These are phyloP conservation scores for Lactarius psammicola DNA, from an alignment of 768 basidiomycete species.

Conservation along the genomic window DNA sequence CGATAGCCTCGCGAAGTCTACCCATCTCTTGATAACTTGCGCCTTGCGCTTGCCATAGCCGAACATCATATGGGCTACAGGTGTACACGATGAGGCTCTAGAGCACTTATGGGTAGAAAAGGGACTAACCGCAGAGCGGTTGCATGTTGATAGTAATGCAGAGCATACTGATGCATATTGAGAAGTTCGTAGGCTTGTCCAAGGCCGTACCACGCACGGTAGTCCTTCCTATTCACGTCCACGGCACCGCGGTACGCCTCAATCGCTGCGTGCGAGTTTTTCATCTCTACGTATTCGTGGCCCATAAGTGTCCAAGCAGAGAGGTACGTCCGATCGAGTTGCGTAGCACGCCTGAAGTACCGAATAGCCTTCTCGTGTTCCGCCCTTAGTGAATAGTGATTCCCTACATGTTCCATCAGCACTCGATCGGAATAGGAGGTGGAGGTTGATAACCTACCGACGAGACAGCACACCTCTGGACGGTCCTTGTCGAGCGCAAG, in stretches of 20 bases:
- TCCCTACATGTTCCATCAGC: slow-evolving; percentile 54
- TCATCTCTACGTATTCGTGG: slow-evolving; percentile 98
- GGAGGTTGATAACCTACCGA: slow-evolving; percentile 56
- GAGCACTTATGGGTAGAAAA: neutral
- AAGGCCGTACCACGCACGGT: slow-evolving; percentile 97
- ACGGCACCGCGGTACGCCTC: slow-evolving; percentile 96
- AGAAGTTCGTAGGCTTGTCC: slow-evolving; percentile 97
- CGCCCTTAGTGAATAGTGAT: slow-evolving; percentile 89
- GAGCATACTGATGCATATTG: slow-evolving; percentile 94
- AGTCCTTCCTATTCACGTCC: slow-evolving; percentile 95
- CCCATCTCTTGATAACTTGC: slow-evolving; percentile 92
- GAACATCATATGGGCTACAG: slow-evolving; percentile 88
- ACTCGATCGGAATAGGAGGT: neutral
- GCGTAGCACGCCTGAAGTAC: slow-evolving; percentile 93
- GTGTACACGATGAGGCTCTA: slow-evolving; percentile 8
- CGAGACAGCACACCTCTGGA: slow-evolving; percentile 93
- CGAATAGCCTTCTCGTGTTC: slow-evolving; percentile 96
- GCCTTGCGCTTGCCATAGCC: slow-evolving; percentile 94
- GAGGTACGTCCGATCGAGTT: slow-evolving; percentile 90
- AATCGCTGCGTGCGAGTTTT: slow-evolving; percentile 98
- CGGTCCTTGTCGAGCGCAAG: slow-evolving; percentile 86
- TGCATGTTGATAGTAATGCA: slow-evolving; percentile 95
- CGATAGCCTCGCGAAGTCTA: slow-evolving; percentile 85
- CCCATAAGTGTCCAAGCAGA: slow-evolving; percentile 99
- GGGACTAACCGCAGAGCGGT: slow-evolving; percentile 75